Evolutionary conservation across 2,329 filamentous ascomycete genomes (phyloP).

Genomic region (Penicillium sp.): DNA sequence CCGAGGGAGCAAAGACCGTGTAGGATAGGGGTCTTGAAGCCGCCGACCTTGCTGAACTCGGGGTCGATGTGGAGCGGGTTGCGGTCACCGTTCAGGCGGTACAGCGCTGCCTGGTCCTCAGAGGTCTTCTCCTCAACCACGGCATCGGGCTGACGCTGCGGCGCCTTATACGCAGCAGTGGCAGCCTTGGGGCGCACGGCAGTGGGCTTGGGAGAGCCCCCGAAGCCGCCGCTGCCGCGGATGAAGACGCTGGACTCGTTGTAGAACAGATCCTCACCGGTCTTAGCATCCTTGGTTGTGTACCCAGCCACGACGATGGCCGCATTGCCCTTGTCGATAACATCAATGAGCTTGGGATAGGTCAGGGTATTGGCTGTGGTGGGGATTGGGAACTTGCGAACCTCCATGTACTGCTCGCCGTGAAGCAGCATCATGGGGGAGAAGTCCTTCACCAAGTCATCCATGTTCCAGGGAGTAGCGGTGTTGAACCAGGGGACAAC

Average conservation of each 20-base stretch:
- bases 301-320: constrained; percentile 77
- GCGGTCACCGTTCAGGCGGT: constrained; percentile 89
- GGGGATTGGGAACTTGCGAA: constrained; percentile 87
- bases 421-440: constrained; percentile 98
- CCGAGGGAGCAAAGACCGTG: constrained; percentile 97
- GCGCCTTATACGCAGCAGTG: constrained; percentile 75
- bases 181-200: constrained; percentile 73
- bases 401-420: constrained; percentile 96
- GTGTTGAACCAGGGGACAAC: constrained; percentile 93
- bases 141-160: constrained; percentile 71
- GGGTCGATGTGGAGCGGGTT: constrained; percentile 98
- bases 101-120: constrained; percentile 88
- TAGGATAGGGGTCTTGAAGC: constrained; percentile 90
- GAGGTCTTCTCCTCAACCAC: constrained; percentile 82
- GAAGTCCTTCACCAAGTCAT: constrained; percentile 90
- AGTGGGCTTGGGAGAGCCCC: constrained; percentile 67
- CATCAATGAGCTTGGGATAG: constrained; percentile 79
- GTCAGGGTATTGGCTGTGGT: constrained; percentile 75
- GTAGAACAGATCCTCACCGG: constrained; percentile 90
- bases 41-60: constrained; percentile 87
- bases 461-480: constrained; percentile 72
- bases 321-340: constrained; percentile 91
- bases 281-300: constrained; percentile 79
- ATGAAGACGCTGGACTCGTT: constrained; percentile 95
- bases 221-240: constrained; percentile 85